Percentiles rank a stretch among this genome's conserved stretches.
Conservation (phyloP, 2,329 filamentous ascomycete species). For the Aspergillus versicolor region DNA sequence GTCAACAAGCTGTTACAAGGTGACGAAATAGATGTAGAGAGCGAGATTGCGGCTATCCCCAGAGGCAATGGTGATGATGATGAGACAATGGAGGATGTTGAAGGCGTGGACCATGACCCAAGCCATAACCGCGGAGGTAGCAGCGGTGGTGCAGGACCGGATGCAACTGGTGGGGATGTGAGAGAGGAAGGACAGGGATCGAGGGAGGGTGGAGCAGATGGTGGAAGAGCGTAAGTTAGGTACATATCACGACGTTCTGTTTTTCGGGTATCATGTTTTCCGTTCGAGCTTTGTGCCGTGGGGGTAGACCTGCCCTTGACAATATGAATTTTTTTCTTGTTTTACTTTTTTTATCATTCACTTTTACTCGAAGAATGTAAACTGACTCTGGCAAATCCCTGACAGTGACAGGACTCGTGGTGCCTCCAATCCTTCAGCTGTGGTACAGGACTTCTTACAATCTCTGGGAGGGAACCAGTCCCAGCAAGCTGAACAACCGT, state of each 20-base stretch:
- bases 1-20: slow-evolving; percentile 83
- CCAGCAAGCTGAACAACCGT: slow-evolving; percentile 61
- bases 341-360: slow-evolving; percentile 12
- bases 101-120: slow-evolving; percentile 60
- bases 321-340: slow-evolving; percentile 6
- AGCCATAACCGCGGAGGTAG: slow-evolving; percentile 59
- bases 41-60: slow-evolving; percentile 67
- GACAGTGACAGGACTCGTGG: slow-evolving; percentile 64
- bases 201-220: slow-evolving; percentile 91
- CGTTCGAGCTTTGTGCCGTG: not conserved
- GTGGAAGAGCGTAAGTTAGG: slow-evolving; percentile 99
- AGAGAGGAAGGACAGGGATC: slow-evolving; percentile 85
- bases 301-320: slow-evolving; percentile 6
- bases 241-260: slow-evolving; percentile 51
- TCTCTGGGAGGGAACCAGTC: slow-evolving; percentile 67
- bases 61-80: slow-evolving; percentile 61
- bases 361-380: not conserved
- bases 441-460: slow-evolving; percentile 84
- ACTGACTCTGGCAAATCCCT: slow-evolving; percentile 42
- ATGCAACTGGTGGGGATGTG: slow-evolving; percentile 86
- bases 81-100: slow-evolving; percentile 77
- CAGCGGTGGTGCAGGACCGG: slow-evolving; percentile 79
- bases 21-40: slow-evolving; percentile 77
- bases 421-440: slow-evolving; percentile 68
- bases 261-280: slow-evolving; percentile 12